These are phyloP conservation scores for Diplodia corticola DNA, from an alignment of 2,329 filamentous ascomycete species.

Conservation along the genomic window DNA sequence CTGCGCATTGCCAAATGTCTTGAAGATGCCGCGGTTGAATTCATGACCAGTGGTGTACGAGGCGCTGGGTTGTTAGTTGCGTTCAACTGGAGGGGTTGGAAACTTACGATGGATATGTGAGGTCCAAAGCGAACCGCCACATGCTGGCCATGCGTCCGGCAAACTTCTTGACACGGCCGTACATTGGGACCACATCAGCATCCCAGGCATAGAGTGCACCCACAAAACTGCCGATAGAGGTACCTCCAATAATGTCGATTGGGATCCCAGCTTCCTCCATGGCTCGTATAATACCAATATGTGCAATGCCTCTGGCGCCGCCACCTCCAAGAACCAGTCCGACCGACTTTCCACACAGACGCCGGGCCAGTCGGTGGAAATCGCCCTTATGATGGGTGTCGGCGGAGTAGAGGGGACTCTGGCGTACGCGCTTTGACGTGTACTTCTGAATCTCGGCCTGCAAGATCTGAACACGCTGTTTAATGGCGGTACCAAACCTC, in stretches of 20 bases:
- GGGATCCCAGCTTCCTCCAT: conserved; percentile 96
- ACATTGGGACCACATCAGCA: conserved; percentile 95
- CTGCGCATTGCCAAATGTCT: conserved; percentile 93
- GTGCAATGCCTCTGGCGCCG: conserved; percentile 86
- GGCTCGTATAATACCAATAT: conserved; percentile 90
- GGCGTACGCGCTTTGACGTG: conserved; percentile 86
- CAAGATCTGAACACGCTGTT: conserved; percentile 88
- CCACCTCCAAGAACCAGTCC: conserved; percentile 92
- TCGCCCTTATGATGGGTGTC: conserved; percentile 95
- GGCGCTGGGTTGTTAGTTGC: conserved; percentile 46
- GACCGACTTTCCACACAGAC: conserved; percentile 90
- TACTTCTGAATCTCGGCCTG: conserved; percentile 99
- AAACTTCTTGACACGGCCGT: conserved; percentile 95
- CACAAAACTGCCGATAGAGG: conserved; percentile 94
- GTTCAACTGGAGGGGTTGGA: neutral
- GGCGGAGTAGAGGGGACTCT: conserved; percentile 83
- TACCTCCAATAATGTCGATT: conserved; percentile 92
- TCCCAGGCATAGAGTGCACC: conserved; percentile 94
- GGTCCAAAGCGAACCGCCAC: conserved; percentile 94
- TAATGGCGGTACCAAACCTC: conserved; percentile 80
- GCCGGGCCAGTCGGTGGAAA: conserved; percentile 86
- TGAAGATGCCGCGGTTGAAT: conserved; percentile 98
- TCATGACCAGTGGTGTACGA: conserved; percentile 98
- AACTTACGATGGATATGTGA: conserved; percentile 82
- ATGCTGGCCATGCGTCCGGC: conserved; percentile 98